phyloP scores from a whole-genome alignment of 2,329 filamentous ascomycete species.

The Penicillium sp. region DNA sequence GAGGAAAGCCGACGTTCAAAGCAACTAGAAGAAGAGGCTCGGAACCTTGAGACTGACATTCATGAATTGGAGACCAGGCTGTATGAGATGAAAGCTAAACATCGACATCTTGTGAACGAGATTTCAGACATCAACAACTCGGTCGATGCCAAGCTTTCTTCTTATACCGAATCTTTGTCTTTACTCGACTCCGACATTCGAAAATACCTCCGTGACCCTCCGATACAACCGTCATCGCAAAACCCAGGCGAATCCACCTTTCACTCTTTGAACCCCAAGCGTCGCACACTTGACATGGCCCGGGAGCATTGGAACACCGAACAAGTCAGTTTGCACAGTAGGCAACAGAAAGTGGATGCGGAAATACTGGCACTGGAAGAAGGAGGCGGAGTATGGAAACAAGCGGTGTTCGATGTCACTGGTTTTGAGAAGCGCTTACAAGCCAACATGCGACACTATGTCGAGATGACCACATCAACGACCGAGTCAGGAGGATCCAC shows the following conservation, averaged over 20 bases:
- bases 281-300: slow-evolving; percentile 60
- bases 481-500: slow-evolving; percentile 10
- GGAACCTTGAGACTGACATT: slow-evolving; percentile 55
- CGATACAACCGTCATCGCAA: slow-evolving; percentile 39
- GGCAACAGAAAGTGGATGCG: slow-evolving; percentile 47
- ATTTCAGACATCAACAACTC: slow-evolving; percentile 56
- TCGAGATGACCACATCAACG: slow-evolving; percentile 25
- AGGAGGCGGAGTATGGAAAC: slow-evolving; percentile 58
- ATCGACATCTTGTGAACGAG: slow-evolving; percentile 53
- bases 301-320: slow-evolving; percentile 56
- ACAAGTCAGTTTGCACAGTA: slow-evolving; percentile 44
- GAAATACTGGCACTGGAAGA: slow-evolving; percentile 59
- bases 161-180: slow-evolving; percentile 56
- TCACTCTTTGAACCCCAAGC: slow-evolving; percentile 53
- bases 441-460: slow-evolving; percentile 33
- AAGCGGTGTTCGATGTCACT: slow-evolving; percentile 51
- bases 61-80: slow-evolving; percentile 56
- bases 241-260: slow-evolving; percentile 41
- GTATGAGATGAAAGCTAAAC: slow-evolving; percentile 54
- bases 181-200: slow-evolving; percentile 56
- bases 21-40: slow-evolving; percentile 51
- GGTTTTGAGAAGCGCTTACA: slow-evolving; percentile 48
- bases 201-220: slow-evolving; percentile 52
- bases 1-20: slow-evolving; percentile 46
- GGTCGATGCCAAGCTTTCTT: slow-evolving; percentile 57